phyloP scores from a whole-genome alignment of 225 moss, liverwort and hornwort species.

The Pleurozium schreberi region DNA sequence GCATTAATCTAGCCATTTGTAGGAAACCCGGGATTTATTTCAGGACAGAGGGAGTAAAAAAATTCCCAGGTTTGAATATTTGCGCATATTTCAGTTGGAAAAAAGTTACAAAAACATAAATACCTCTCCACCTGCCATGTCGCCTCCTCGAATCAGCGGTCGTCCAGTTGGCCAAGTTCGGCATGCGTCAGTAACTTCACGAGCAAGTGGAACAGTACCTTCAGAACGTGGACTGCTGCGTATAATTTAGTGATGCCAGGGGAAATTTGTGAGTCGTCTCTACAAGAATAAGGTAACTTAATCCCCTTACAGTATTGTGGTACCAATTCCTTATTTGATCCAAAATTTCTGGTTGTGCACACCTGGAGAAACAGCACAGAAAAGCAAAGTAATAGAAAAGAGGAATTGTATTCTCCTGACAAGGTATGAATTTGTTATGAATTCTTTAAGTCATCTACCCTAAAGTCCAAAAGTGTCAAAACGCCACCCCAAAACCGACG shows the following conservation, averaged over 20 bases:
- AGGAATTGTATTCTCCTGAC: not conserved
- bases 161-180: not conserved
- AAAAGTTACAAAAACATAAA: not conserved
- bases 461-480: not conserved
- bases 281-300: not conserved
- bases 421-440: not conserved
- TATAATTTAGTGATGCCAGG: not conserved
- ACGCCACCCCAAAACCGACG: not conserved
- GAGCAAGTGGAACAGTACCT: not conserved
- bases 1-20: too few relatives aligned
- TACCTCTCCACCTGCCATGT: not conserved
- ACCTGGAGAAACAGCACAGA: not conserved
- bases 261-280: not conserved
- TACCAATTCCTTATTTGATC: not conserved
- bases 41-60: too few relatives aligned
- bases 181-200: too few relatives aligned
- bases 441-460: not conserved
- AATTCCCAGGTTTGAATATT: not conserved
- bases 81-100: not conserved
- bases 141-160: not conserved
- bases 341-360: not conserved
- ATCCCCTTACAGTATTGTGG: not conserved
- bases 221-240: not conserved
- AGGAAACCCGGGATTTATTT: too few relatives aligned
- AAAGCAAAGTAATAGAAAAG: not conserved